Evolutionary conservation across 73 alveolate genomes (phyloP).

Genomic region (Tetrahymena elliotti): DNA sequence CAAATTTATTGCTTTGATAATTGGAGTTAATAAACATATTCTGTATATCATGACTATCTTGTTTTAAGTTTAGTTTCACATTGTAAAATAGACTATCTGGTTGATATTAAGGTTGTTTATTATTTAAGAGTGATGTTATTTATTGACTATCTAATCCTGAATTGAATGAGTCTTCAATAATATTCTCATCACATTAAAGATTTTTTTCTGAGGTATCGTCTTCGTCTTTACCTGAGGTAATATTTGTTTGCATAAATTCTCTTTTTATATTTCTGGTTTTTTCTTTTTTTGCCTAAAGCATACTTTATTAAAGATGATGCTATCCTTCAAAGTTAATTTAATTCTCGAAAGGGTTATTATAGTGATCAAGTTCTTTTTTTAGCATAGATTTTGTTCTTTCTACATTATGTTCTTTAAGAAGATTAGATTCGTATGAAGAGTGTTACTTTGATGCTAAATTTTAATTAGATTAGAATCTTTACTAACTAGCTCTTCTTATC

Average conservation of each 20-base stretch:
- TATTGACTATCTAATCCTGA: not conserved
- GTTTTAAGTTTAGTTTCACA: not conserved
- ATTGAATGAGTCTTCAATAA: not conserved
- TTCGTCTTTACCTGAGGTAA: not conserved
- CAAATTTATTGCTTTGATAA: not conserved
- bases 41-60: not conserved
- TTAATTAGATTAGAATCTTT: not conserved
- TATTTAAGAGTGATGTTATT: not conserved
- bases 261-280: not conserved
- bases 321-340: not conserved
- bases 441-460: not conserved
- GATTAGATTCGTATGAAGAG: not conserved
- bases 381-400: not conserved
- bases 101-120: not conserved
- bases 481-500: not conserved
- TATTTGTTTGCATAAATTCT: not conserved
- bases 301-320: not conserved
- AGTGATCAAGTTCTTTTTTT: not conserved
- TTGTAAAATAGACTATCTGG: not conserved
- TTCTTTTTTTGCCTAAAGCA: not conserved
- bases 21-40: not conserved
- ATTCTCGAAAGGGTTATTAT: not conserved
- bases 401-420: not conserved
- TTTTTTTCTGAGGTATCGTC: not conserved
- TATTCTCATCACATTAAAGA: not conserved